Evolutionary conservation across 2,329 filamentous ascomycete species (phyloP).

Genomic region (Fusarium pseudograminearum): DNA sequence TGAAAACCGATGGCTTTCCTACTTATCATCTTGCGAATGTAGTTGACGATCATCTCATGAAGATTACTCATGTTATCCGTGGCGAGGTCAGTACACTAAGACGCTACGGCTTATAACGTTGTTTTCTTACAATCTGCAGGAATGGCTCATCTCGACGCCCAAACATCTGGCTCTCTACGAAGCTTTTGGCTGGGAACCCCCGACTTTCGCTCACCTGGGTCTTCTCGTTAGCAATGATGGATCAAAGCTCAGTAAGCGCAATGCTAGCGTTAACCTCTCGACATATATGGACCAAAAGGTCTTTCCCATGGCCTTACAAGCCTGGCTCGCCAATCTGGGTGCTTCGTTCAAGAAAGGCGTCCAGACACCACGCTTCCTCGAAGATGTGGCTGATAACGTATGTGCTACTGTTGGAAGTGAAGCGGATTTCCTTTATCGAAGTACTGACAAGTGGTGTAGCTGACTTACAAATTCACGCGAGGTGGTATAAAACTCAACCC

Average conservation of each 20-base stretch:
- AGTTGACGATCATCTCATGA: constrained; percentile 94
- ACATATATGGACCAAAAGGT: constrained; percentile 62
- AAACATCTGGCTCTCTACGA: constrained; percentile 78
- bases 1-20: constrained; percentile 92
- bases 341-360: constrained; percentile 49
- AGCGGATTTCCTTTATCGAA: background rate
- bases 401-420: constrained; percentile 35
- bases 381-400: constrained; percentile 77
- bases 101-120: too few relatives aligned
- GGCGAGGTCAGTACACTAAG: constrained; percentile 74
- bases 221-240: constrained; percentile 76
- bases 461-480: constrained; percentile 88
- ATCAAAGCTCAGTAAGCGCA: constrained; percentile 89
- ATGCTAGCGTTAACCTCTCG: constrained; percentile 63
- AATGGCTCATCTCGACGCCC: constrained; percentile 96
- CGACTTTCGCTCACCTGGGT: constrained; percentile 83
- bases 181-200: constrained; percentile 79
- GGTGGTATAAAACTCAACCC: constrained; percentile 87
- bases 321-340: constrained; percentile 83
- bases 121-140: constrained; percentile 58
- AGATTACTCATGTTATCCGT: constrained; percentile 94
- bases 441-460: constrained; percentile 60
- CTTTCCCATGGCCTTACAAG: constrained; percentile 68
- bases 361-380: constrained; percentile 61
- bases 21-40: constrained; percentile 99